Percentiles rank a stretch among this genome's conserved stretches.
Evolutionary conservation across 1,284 basidiomycete genomes (phyloP).

Genomic region (Austropuccinia psidii): DNA sequence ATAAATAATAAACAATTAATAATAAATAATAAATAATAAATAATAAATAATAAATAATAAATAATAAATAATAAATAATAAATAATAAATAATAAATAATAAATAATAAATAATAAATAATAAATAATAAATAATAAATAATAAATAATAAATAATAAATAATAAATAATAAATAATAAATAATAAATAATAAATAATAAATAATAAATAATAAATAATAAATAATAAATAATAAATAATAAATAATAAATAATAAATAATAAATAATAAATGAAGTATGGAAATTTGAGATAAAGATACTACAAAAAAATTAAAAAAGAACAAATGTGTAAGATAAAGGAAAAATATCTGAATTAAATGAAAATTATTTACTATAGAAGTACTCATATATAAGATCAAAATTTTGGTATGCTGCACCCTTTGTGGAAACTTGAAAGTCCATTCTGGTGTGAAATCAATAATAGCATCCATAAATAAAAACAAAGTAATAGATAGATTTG

Average conservation of each 20-base stretch:
- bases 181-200: conserved; percentile 12
- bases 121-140: conserved; percentile 9
- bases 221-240: conserved; percentile 12
- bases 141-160: conserved; percentile 9
- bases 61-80: conserved; percentile 12
- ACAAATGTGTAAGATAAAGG: too few relatives aligned
- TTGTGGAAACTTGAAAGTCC: too few relatives aligned
- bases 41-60: conserved; percentile 12
- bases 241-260: conserved; percentile 12
- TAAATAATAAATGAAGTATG: not conserved
- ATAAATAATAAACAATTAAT: conserved; percentile 6
- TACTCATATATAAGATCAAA: too few relatives aligned
- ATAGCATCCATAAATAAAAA: too few relatives aligned
- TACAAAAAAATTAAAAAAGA: too few relatives aligned
- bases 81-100: conserved; percentile 12
- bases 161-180: conserved; percentile 12
- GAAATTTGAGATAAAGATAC: too few relatives aligned
- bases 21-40: conserved; percentile 12
- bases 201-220: conserved; percentile 12
- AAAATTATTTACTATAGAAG: too few relatives aligned
- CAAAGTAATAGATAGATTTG: too few relatives aligned
- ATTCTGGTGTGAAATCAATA: too few relatives aligned
- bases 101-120: conserved; percentile 12
- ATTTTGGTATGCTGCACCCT: too few relatives aligned
- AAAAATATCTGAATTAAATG: too few relatives aligned